Evolutionary conservation across 495 filamentous ascomycete genomes (phyloP), one percentile per base, ranked within the genome.

Genomic region (Bathelium albidoporum): DNA sequence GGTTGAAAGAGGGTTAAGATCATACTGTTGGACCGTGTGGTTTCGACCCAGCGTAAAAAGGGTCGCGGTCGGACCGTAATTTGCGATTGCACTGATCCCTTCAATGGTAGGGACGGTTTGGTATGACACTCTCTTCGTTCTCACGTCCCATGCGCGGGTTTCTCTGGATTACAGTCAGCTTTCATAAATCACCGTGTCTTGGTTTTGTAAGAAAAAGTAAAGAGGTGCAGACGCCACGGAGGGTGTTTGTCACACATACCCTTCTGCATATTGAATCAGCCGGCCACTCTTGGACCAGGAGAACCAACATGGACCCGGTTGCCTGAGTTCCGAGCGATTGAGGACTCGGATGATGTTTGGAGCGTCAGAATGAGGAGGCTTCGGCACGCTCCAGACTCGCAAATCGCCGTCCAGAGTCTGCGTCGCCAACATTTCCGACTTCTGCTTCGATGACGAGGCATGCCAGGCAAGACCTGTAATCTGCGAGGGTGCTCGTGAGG

Each of bases 211-310:
- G n/a, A n/a, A n/a, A n/a, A n/a, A n/a, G n/a, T n/a, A n/a, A n/a
- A n/a, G n/a, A n/a, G n/a, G n/a, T n/a, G n/a, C n/a, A n/a, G n/a
- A n/a, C n/a, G n/a, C n/a, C n/a, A n/a, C n/a, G n/a, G n/a, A n/a
- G n/a, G n/a, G n/a, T n/a, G n/a, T n/a, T n/a, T 26, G 28, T 55
- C 49, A 18, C 14, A 82, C 90, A 79, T 76, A 97, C 93, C 89
- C 85, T 75, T 97, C 91, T 9, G 91, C 84, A 76, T 85, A 93
- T 76, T 99, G 94, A 59, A 99, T 82, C 65, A 99, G 91, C 67
- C 89, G 87, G 31, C 94, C 94, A 77, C 95, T 96, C 77, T 95
- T 97, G 2, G 95, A 97, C 94, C 94, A 99, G 28, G 83, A 88
- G 81, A 96, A 89, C 93, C 93, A 99, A 73, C 96, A 95, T 22